Base-by-base conservation (phyloP, 768 basidiomycete genomes). In the Auricularia auricula-judae region DNA sequence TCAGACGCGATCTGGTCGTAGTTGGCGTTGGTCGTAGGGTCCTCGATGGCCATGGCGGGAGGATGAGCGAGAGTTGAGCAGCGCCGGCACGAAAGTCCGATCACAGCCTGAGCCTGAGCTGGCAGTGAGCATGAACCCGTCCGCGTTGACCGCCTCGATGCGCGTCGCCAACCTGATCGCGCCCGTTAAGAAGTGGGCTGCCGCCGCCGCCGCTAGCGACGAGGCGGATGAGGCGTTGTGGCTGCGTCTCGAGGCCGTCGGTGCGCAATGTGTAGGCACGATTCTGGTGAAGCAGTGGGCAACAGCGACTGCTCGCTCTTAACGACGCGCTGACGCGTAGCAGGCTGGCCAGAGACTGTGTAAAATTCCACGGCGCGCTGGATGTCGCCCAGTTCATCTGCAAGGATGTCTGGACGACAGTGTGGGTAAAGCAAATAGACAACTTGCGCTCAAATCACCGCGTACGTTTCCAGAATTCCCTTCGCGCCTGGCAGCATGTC, bases 331-430 rank as follows among this genome's bases (percentile, higher is more conserved):
- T n/a, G 21, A 14, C 14, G 21, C 11, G 11, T 5, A 33, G 11
- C 70, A 96, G 94, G 67, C 73, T 96, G 65, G 88, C 88, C 71
- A 82, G 87, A 42, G 87, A 91, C 66, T 80, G 87, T 68, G 78
- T 84, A 36, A 80, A 90, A 62, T 91, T 96, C 65, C 74, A 84
- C 0, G 89, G 95, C 72, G 89, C 92, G 0, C 80, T 98, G 7
- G 95, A 98, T 66, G 86, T 84, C 10, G 86, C 97, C 77, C 96
- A 98, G 74, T 97, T 97, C 71, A 82, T 98, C 65, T 98, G 94
- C 78, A 98, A 98, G 71, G 94, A 98, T 64, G 77, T 98, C 21
- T 98, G 94, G 91, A 79, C 84, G 0, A 84, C 87, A 23, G 89
- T 88, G 64, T 96, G 91, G 87, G 90, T 93, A 62, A 95, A 95